These are phyloP conservation scores for Penicillium psychrosexuale DNA, from an alignment of 2,329 filamentous ascomycete genomes.

Conservation along the genomic window DNA sequence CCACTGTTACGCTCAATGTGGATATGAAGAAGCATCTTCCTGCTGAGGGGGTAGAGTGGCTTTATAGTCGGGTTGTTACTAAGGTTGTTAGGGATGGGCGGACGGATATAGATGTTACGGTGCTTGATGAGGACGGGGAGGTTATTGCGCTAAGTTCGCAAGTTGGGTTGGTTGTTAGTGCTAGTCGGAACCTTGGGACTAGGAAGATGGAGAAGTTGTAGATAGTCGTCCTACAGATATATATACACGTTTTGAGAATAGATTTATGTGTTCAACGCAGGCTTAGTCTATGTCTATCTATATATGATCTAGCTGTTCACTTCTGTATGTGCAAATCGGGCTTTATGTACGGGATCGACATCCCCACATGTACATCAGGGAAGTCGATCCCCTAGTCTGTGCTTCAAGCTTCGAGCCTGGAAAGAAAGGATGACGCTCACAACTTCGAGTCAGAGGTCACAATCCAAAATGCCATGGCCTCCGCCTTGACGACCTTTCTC, in stretches of 20 bases:
- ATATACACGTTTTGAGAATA: not conserved
- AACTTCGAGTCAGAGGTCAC: slow-evolving; percentile 30
- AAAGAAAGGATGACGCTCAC: slow-evolving; percentile 8
- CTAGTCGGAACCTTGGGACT: slow-evolving; percentile 60
- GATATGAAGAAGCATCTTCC: slow-evolving; percentile 74
- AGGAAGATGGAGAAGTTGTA: slow-evolving; percentile 35
- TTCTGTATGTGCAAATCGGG: not conserved
- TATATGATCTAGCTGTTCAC: not conserved
- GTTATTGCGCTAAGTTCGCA: slow-evolving; percentile 67
- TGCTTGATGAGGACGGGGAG: slow-evolving; percentile 63
- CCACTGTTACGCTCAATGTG: slow-evolving; percentile 70
- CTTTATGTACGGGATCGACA: slow-evolving; percentile 1
- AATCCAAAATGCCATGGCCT: slow-evolving; percentile 45
- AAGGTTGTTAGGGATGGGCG: slow-evolving; percentile 69
- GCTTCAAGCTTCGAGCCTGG: not conserved
- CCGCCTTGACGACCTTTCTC: slow-evolving; percentile 35
- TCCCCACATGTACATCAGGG: not conserved
- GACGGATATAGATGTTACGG: slow-evolving; percentile 69
- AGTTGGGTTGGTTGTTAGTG: slow-evolving; percentile 61
- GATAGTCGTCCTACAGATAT: not conserved
- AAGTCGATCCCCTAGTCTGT: not conserved
- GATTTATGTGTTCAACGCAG: not conserved
- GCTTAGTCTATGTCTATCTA: not conserved
- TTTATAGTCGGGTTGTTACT: slow-evolving; percentile 62
- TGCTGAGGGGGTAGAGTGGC: slow-evolving; percentile 65